Percentiles rank a stretch among this genome's conserved stretches.
These are phyloP conservation scores for Delitschia confertaspora DNA, from an alignment of 495 filamentous ascomycete genomes.

Conservation along the genomic window DNA sequence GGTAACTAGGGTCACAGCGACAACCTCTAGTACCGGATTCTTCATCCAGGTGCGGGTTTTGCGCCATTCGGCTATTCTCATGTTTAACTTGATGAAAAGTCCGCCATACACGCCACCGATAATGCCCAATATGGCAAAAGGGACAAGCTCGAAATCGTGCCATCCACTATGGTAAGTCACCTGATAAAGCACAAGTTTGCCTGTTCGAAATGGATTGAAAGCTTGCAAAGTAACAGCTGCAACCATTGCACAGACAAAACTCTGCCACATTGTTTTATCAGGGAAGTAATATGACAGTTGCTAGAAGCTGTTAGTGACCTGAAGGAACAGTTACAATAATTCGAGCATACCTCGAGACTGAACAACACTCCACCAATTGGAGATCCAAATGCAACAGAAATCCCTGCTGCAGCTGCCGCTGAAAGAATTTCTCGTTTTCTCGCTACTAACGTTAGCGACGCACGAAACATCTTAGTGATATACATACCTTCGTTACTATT, in stretches of 20 bases:
- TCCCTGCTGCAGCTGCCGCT: constrained; percentile 86
- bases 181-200: constrained; percentile 93
- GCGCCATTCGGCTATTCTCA: constrained; percentile 76
- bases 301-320: constrained; percentile 30
- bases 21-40: constrained; percentile 67
- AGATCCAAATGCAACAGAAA: constrained; percentile 95
- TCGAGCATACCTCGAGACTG: constrained; percentile 63
- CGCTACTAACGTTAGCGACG: constrained; percentile 41
- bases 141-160: constrained; percentile 91
- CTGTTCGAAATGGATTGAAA: constrained; percentile 88
- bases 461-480: neutral
- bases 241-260: constrained; percentile 97
- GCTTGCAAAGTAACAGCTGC: constrained; percentile 89
- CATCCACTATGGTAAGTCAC: constrained; percentile 87
- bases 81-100: constrained; percentile 89
- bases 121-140: constrained; percentile 79
- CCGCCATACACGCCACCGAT: constrained; percentile 88
- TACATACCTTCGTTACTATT: constrained; percentile 76
- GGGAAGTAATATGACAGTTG: constrained; percentile 98
- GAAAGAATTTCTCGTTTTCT: constrained; percentile 94
- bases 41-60: constrained; percentile 51
- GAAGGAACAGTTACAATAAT: neutral
- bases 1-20: constrained; percentile 63
- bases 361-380: constrained; percentile 95
- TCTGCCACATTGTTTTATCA: constrained; percentile 99